phyloP scores from a whole-genome alignment of 495 filamentous ascomycete species.

The Neurospora cerealis region DNA sequence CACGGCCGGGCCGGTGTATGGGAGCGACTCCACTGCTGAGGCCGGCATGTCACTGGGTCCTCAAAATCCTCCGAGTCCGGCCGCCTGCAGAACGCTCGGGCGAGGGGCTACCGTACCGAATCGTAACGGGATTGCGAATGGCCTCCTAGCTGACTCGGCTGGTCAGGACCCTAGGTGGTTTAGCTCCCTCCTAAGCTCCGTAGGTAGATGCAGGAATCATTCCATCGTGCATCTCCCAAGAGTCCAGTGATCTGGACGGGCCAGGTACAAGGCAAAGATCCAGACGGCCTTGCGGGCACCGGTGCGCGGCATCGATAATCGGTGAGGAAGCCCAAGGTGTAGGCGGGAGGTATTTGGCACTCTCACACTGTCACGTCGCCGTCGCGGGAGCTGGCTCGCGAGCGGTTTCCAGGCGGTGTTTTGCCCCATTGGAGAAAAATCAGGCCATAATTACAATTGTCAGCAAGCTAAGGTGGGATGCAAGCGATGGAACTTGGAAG shows the following conservation, averaged over 20 bases:
- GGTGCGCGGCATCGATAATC: not conserved
- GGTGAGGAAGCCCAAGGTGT: not conserved
- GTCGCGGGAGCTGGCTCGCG: not conserved
- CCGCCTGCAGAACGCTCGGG: not conserved
- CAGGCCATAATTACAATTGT: not conserved
- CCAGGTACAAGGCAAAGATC: not conserved
- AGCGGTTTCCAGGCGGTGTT: not conserved
- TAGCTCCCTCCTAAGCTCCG: not conserved
- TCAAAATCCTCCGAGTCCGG: not conserved
- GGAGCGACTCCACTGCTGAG: not conserved
- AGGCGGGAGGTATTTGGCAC: not conserved
- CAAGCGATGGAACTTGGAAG: not conserved
- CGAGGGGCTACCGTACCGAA: not conserved
- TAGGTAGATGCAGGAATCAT: not conserved
- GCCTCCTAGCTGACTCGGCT: not conserved
- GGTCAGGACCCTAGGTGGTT: not conserved
- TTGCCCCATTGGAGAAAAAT: not conserved
- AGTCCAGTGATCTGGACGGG: not conserved
- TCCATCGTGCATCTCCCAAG: not conserved
- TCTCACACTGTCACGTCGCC: not conserved
- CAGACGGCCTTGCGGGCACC: not conserved
- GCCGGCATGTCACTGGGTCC: not conserved
- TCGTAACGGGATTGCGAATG: not conserved
- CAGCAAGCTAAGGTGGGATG: not conserved
- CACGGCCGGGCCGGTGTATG: not conserved